Evolutionary conservation across 495 filamentous ascomycete genomes (phyloP), one percentile per base, ranked within the genome.

Genomic region (Aspergillus steynii): DNA sequence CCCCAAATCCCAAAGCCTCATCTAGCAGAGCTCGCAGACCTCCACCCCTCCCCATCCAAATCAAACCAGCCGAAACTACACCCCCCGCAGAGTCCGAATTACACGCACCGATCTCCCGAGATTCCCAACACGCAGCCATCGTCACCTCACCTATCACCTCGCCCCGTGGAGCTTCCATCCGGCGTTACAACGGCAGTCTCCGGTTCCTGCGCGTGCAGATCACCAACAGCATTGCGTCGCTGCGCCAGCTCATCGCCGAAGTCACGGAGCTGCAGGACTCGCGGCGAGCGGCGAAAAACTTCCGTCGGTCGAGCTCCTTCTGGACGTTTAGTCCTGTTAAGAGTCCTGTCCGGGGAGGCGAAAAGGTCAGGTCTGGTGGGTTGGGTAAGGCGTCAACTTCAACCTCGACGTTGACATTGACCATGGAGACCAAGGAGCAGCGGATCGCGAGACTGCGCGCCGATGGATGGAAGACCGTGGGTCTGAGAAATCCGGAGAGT

Each of bases 251-350:
- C 2, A 69, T 77, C 15, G 60, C 65, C 4, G 59, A 71, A 7
- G 63, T 73, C 10, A 46, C 53, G 2, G 56, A 69, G 10, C n/a
- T 74, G 2, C 75, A 77, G 55, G 58, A 65, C 2, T 28, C 64
- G 4, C 75, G 65, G n/a, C 61, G 65, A 14, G 48, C 62, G 5
- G 62, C 65, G 2, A 71, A 65, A 37, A 60, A 58, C 9, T 53
- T 74, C 37, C 60, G 58, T 0, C 75, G 71, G 3, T 68, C 68
- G 8, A 62, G 61, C 0, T 80, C 76, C 0, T 79, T 78, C 58
- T 80, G 78, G 78, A 77, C 64, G 32, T 80, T 80, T 54, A 64
- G 65, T 37, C 68, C 68, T 9, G 34, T 74, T 29, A 68, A 68
- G 25, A 31, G 29, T 4, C 37, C 37, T 42, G 37, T 12, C 9